Conservation (phyloP, 2,329 filamentous ascomycete genomes). For the Colletotrichum gloeosporioides region DNA sequence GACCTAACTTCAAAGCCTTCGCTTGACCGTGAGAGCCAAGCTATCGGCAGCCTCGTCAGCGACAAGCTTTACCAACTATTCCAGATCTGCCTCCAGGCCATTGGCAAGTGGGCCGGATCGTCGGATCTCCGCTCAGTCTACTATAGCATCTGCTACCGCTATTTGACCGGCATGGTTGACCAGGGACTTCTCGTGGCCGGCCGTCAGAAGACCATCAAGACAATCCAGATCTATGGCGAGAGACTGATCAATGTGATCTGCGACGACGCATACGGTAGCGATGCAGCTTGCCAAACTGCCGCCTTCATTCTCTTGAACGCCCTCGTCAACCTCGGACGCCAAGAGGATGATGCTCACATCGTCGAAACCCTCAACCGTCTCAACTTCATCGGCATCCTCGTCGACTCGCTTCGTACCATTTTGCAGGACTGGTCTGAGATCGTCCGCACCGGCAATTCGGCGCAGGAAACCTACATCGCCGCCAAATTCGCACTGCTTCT, state of each 20-base stretch:
- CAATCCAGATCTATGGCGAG: slow-evolving; percentile 72
- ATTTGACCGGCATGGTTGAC: slow-evolving; percentile 73
- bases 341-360: slow-evolving; percentile 75
- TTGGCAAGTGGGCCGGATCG: slow-evolving; percentile 74
- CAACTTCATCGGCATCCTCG: slow-evolving; percentile 89
- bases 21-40: slow-evolving; percentile 47
- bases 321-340: slow-evolving; percentile 74
- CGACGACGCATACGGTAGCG: slow-evolving; percentile 89
- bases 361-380: slow-evolving; percentile 81
- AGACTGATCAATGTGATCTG: slow-evolving; percentile 85
- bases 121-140: slow-evolving; percentile 80
- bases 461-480: slow-evolving; percentile 61
- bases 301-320: slow-evolving; percentile 85
- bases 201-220: slow-evolving; percentile 71
- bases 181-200: slow-evolving; percentile 52
- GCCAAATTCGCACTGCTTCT: slow-evolving; percentile 84
- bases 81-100: slow-evolving; percentile 81
- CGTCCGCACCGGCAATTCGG: slow-evolving; percentile 47
- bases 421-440: slow-evolving; percentile 73
- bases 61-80: slow-evolving; percentile 93
- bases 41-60: slow-evolving; percentile 75
- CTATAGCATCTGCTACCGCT: slow-evolving; percentile 91
- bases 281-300: slow-evolving; percentile 81
- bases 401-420: slow-evolving; percentile 84
- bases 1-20: slow-evolving; percentile 54